Evolutionary conservation across 441 rosid genomes (phyloP).

Genomic region (Pelargonium australe): DNA sequence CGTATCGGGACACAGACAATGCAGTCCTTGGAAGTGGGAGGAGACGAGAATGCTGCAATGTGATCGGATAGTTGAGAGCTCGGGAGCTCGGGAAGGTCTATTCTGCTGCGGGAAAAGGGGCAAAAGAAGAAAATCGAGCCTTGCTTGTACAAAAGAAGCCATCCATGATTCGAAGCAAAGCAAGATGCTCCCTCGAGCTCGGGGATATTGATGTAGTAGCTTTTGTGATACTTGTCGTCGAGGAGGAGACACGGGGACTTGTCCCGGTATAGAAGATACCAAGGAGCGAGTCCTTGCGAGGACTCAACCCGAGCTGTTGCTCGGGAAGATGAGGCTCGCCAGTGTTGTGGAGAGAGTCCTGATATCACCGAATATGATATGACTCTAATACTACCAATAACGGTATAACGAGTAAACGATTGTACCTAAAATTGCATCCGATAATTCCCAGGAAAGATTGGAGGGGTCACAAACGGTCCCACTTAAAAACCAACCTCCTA

Average conservation of each 20-base stretch:
- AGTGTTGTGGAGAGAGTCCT: no score
- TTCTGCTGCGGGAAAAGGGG: not conserved
- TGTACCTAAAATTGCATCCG: no score
- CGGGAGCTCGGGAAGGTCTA: not conserved
- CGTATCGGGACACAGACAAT: not conserved
- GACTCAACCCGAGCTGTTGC: not conserved
- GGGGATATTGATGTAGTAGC: not conserved
- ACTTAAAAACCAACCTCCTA: no score
- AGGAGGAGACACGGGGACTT: not conserved
- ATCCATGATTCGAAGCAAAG: not conserved
- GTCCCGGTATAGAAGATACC: not conserved
- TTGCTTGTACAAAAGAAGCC: not conserved
- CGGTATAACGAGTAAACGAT: no score
- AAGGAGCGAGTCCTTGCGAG: not conserved
- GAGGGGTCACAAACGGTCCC: no score
- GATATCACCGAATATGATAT: no score
- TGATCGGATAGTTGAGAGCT: not conserved
- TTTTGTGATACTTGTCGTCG: not conserved
- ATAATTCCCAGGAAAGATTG: no score
- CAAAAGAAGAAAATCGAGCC: not conserved
- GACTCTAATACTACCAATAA: no score
- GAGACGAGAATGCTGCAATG: not conserved
- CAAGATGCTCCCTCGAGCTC: not conserved
- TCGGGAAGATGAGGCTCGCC: not conserved
- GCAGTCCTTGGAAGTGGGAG: not conserved